Conservation (phyloP, 2,329 filamentous ascomycete genomes). For the Graphilbum fragrans region DNA sequence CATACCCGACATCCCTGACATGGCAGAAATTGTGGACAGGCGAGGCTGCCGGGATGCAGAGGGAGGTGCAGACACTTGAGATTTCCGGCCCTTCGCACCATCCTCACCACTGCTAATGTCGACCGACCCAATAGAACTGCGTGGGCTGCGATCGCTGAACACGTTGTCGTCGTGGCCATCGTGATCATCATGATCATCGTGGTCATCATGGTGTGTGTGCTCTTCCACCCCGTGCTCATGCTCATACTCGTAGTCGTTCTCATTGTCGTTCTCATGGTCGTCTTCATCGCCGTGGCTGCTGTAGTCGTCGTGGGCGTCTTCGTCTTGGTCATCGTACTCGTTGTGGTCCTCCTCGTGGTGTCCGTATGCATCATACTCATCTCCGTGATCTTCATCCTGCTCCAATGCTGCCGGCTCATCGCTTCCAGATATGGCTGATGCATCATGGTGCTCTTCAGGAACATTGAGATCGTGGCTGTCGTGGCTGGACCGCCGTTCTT, state of each 20-base stretch:
- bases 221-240: too few relatives aligned
- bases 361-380: too few relatives aligned
- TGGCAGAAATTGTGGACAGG: too few relatives aligned
- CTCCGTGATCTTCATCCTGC: too few relatives aligned
- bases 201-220: conserved; percentile 17
- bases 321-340: too few relatives aligned
- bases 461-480: not conserved
- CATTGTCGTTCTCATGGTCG: conserved; percentile 4
- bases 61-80: too few relatives aligned
- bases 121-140: conserved; percentile 43
- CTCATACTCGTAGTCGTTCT: not conserved
- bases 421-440: not conserved
- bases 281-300: too few relatives aligned
- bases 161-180: conserved; percentile 43
- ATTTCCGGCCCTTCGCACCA: conserved; percentile 17
- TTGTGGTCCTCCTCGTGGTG: too few relatives aligned
- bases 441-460: not conserved
- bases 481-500: conserved; percentile 10
- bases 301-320: too few relatives aligned
- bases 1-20: conserved; percentile 37
- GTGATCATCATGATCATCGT: conserved; percentile 35
- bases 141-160: conserved; percentile 45
- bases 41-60: too few relatives aligned
- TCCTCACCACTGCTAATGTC: conserved; percentile 9
- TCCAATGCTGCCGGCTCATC: too few relatives aligned